A percentile compares a stretch with the other conserved stretches of the same genome.
Evolutionary conservation across 108 stramenopile species (phyloP).

Genomic region (Seminavis robusta): DNA sequence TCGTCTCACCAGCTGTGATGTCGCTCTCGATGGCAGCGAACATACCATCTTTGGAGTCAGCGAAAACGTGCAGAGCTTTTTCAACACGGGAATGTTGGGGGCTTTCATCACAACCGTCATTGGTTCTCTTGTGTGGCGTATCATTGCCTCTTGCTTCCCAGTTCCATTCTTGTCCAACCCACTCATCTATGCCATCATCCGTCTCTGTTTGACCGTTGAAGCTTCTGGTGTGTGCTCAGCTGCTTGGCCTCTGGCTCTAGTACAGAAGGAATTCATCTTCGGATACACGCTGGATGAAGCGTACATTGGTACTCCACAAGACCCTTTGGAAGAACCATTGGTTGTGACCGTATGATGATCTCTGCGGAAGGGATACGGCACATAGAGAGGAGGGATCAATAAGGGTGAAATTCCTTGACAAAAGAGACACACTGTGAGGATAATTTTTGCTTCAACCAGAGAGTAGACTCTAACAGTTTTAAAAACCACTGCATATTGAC

Average conservation of each 20-base stretch:
- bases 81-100: constrained; percentile 65
- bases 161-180: constrained; percentile 58
- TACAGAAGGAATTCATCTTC: constrained; percentile 38
- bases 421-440: too few relatives aligned
- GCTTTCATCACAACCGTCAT: constrained; percentile 72
- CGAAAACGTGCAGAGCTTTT: constrained; percentile 47
- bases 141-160: constrained; percentile 66
- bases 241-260: constrained; percentile 57
- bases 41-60: constrained; percentile 58
- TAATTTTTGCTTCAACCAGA: too few relatives aligned
- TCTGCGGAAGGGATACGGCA: too few relatives aligned
- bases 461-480: too few relatives aligned
- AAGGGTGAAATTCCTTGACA: too few relatives aligned
- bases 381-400: too few relatives aligned
- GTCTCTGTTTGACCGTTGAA: constrained; percentile 47
- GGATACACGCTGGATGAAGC: constrained; percentile 58
- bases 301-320: constrained; percentile 62
- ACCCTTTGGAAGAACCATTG: too few relatives aligned
- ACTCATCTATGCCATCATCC: constrained; percentile 47
- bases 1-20: constrained; percentile 51
- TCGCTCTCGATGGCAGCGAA: constrained; percentile 27
- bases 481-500: too few relatives aligned
- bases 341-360: too few relatives aligned
- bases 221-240: constrained; percentile 55
- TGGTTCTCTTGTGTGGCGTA: constrained; percentile 61